These are phyloP conservation scores for Perkinsela sp. DNA, from an alignment of 208 protist genomes.

Conservation along the genomic window DNA sequence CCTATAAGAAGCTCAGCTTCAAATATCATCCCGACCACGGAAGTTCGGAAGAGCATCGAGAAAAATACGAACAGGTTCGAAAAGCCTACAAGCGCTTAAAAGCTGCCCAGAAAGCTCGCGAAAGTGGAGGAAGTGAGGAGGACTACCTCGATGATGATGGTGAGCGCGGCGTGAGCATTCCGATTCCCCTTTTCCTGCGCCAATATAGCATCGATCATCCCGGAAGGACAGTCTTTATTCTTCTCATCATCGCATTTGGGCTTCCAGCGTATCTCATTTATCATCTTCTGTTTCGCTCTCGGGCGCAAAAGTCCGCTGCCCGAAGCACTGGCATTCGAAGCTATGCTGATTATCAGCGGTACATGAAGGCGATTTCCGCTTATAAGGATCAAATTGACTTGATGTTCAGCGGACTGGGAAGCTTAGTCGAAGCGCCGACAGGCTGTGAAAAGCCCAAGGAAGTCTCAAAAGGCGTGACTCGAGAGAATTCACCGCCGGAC, in stretches of 20 bases:
- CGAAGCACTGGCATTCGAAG: not conserved
- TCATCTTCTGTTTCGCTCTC: not conserved
- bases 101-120: not conserved
- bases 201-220: not conserved
- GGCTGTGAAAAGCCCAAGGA: not conserved
- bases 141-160: not conserved
- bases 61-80: not conserved
- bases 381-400: not conserved
- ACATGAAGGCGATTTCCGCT: not conserved
- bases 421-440: not conserved
- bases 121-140: not conserved
- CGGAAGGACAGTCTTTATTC: not conserved
- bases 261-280: not conserved
- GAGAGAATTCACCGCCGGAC: not conserved
- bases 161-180: not conserved
- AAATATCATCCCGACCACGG: slow-evolving; percentile 48
- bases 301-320: not conserved
- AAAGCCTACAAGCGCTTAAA: not conserved
- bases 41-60: not conserved
- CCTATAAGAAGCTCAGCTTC: slow-evolving; percentile 59
- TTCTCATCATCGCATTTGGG: not conserved
- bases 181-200: not conserved
- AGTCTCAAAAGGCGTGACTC: not conserved
- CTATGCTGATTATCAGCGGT: not conserved
- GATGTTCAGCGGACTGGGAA: not conserved